phyloP scores from a whole-genome alignment of 2,329 filamentous ascomycete genomes.

The Aspergillus udagawae region DNA sequence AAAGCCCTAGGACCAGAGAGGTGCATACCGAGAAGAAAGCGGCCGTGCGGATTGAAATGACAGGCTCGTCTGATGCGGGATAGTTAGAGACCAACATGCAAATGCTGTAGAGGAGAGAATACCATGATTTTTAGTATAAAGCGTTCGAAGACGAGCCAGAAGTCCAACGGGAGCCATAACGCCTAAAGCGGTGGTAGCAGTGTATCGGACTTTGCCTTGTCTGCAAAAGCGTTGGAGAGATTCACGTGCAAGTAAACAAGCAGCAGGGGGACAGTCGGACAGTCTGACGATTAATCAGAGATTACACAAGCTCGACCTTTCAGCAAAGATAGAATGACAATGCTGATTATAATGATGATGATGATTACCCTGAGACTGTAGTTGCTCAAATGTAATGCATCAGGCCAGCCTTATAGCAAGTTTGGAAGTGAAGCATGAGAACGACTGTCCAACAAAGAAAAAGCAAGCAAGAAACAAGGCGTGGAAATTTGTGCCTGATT shows the following conservation, averaged over 20 bases:
- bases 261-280: background rate
- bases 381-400: background rate
- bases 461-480: background rate
- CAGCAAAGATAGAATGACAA: background rate
- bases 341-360: slow-evolving; percentile 2
- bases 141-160: slow-evolving; percentile 27
- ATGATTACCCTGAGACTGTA: background rate
- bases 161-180: slow-evolving; percentile 33
- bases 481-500: slow-evolving; percentile 4
- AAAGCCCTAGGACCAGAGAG: slow-evolving; percentile 5
- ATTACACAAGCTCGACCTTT: background rate
- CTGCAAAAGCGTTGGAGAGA: background rate
- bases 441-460: slow-evolving; percentile 4
- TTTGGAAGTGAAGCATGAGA: background rate
- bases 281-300: background rate
- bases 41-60: slow-evolving; percentile 34
- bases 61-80: slow-evolving; percentile 29
- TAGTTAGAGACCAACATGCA: slow-evolving; percentile 6
- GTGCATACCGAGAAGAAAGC: slow-evolving; percentile 37
- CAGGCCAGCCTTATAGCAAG: background rate
- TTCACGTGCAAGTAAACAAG: background rate
- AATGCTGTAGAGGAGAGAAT: slow-evolving; percentile 4
- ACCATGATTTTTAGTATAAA: slow-evolving; percentile 32
- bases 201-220: background rate
- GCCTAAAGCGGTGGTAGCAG: background rate